These are phyloP conservation scores for Gilbertella persicaria DNA, from an alignment of 371 early-diverging fungal genomes.

Conservation along the genomic window DNA sequence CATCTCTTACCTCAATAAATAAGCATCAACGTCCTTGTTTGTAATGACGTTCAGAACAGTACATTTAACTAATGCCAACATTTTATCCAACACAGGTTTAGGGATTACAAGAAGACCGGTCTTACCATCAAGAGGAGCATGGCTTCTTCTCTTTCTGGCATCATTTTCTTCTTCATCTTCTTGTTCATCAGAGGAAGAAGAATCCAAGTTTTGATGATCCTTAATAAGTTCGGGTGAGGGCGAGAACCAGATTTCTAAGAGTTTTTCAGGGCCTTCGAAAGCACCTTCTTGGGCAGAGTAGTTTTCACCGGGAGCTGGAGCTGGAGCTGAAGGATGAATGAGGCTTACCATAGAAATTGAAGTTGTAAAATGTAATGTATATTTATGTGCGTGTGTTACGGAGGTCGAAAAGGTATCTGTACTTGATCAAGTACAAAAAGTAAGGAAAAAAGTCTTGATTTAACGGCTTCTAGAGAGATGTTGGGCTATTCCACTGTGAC, in stretches of 20 bases:
- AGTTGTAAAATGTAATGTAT: background rate
- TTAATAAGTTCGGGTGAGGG: conserved; percentile 42
- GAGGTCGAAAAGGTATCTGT: conserved; percentile 30
- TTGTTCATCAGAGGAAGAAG: conserved; percentile 26
- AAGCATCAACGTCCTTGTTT: conserved; percentile 84
- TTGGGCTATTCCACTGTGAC: conserved; percentile 23
- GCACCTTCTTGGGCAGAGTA: conserved; percentile 52
- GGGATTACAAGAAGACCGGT: conserved; percentile 78
- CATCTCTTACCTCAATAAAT: conserved; percentile 73
- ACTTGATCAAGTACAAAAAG: conserved; percentile 23
- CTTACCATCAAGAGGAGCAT: conserved; percentile 15
- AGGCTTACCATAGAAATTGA: conserved; percentile 4
- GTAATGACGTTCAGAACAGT: conserved; percentile 82
- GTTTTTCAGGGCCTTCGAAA: conserved; percentile 95
- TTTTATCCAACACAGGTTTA: conserved; percentile 81
- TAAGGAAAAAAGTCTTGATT: conserved; percentile 5
- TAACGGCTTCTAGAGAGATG: conserved; percentile 32
- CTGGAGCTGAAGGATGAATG: conserved; percentile 5
- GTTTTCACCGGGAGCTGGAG: conserved; percentile 34
- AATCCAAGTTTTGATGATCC: conserved; percentile 26
- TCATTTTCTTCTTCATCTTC: conserved; percentile 19
- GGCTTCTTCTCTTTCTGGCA: conserved; percentile 5
- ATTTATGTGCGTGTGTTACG: conserved; percentile 8
- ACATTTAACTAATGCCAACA: conserved; percentile 92
- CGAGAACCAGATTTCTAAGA: conserved; percentile 94